A percentile compares a stretch with the other conserved stretches of the same genome.
Conservation (phyloP, 345 rosid species). For the Geranium rotundifolium region DNA sequence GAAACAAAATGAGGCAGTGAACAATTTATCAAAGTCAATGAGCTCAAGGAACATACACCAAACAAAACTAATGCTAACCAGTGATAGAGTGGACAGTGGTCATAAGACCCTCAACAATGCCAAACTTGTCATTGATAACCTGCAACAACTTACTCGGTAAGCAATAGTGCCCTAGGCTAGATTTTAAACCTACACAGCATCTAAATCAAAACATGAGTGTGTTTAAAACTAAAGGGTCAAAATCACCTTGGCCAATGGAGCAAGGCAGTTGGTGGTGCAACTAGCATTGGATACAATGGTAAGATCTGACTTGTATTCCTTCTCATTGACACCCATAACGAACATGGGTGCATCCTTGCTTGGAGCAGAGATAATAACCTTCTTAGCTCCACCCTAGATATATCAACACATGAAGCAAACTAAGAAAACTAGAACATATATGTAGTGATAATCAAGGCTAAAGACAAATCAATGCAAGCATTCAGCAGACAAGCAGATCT, state of each 20-base stretch:
- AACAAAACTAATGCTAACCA: slow-evolving; percentile 13
- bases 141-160: slow-evolving; percentile 10
- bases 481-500: too few relatives aligned
- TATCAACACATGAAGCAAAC: neutral
- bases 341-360: slow-evolving; percentile 72
- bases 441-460: too few relatives aligned
- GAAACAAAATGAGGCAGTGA: neutral
- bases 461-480: too few relatives aligned
- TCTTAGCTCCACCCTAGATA: slow-evolving; percentile 59
- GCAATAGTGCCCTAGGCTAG: neutral
- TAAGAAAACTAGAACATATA: neutral
- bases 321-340: slow-evolving; percentile 61
- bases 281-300: slow-evolving; percentile 54
- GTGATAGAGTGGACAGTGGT: slow-evolving; percentile 66
- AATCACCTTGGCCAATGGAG: slow-evolving; percentile 56
- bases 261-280: slow-evolving; percentile 78
- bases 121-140: slow-evolving; percentile 54
- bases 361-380: slow-evolving; percentile 51
- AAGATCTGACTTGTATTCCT: slow-evolving; percentile 39
- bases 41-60: neutral
- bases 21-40: neutral
- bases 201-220: neutral
- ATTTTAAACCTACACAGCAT: neutral
- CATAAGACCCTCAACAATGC: slow-evolving; percentile 71
- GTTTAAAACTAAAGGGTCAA: neutral